These are phyloP conservation scores for Ilyonectria mors-panacis DNA, from an alignment of 2,329 filamentous ascomycete species.

Conservation along the genomic window DNA sequence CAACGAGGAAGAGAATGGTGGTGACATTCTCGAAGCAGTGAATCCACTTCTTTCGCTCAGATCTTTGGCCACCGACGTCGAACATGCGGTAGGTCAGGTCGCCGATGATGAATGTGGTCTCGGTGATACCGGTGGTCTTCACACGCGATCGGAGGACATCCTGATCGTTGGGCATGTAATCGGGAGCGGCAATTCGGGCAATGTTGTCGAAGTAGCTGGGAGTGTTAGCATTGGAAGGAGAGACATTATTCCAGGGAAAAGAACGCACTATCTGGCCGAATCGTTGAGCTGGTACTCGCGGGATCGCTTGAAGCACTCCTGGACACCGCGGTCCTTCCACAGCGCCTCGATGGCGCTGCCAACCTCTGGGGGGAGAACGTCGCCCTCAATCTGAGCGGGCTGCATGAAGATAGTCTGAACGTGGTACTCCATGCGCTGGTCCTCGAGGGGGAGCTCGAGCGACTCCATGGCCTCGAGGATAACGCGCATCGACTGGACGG, in stretches of 20 bases:
- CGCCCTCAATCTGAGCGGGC: constrained; percentile 95
- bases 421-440: constrained; percentile 95
- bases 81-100: constrained; percentile 98
- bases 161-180: constrained; percentile 96
- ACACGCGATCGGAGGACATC: constrained; percentile 96
- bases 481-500: constrained; percentile 78
- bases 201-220: constrained; percentile 95
- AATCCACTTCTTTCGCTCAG: constrained; percentile 99
- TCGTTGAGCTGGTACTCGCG: constrained; percentile 97
- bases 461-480: constrained; percentile 80
- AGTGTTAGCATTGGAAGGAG: constrained; percentile 50
- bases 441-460: constrained; percentile 85
- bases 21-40: constrained; percentile 99
- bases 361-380: constrained; percentile 93
- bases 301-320: constrained; percentile 95
- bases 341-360: constrained; percentile 92
- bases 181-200: constrained; percentile 88
- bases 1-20: constrained; percentile 95
- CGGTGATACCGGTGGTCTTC: constrained; percentile 97
- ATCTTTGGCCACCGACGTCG: constrained; percentile 95
- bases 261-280: constrained; percentile 91
- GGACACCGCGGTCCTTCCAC: constrained; percentile 93
- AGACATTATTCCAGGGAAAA: neutral
- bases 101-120: constrained; percentile 95
- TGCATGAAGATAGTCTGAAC: constrained; percentile 99